Conservation (phyloP, 1,139 yeast genomes). For the Candida sp. region DNA sequence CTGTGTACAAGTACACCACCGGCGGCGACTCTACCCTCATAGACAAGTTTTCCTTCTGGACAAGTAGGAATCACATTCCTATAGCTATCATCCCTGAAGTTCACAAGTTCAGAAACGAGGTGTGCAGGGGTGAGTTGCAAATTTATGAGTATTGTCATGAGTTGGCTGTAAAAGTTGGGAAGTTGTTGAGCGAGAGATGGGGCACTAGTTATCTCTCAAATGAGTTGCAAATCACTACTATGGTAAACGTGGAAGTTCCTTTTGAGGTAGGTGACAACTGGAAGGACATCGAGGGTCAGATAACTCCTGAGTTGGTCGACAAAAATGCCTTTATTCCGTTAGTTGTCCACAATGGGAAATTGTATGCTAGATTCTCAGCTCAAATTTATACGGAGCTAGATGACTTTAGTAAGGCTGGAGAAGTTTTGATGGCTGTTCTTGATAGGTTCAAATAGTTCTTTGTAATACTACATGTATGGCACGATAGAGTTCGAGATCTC, state of each 20-base stretch:
- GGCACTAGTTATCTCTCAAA: slow-evolving; percentile 23
- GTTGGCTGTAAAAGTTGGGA: slow-evolving; percentile 49
- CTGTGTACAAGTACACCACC: slow-evolving; percentile 44
- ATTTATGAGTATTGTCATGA: slow-evolving; percentile 51
- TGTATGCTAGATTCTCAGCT: slow-evolving; percentile 59
- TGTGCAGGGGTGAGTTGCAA: slow-evolving; percentile 64
- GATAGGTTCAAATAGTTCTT: background rate
- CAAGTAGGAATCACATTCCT: slow-evolving; percentile 36
- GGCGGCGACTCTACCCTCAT: slow-evolving; percentile 55
- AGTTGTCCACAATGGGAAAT: slow-evolving; percentile 39
- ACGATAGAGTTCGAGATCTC: background rate
- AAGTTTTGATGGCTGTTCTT: slow-evolving; percentile 19
- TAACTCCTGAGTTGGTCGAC: slow-evolving; percentile 14
- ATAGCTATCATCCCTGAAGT: slow-evolving; percentile 39
- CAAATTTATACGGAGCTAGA: slow-evolving; percentile 60
- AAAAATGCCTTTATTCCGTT: slow-evolving; percentile 51
- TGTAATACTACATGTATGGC: background rate
- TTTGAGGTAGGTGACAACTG: slow-evolving; percentile 13
- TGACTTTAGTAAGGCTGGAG: slow-evolving; percentile 54
- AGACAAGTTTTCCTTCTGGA: slow-evolving; percentile 46
- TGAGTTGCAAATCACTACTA: slow-evolving; percentile 39
- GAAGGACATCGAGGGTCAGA: slow-evolving; percentile 10
- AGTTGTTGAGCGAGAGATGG: slow-evolving; percentile 40
- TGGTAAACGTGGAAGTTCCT: slow-evolving; percentile 44
- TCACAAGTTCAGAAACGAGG: slow-evolving; percentile 50